phyloP scores from a whole-genome alignment of 306 rosid species.

The Cercis canadensis region DNA sequence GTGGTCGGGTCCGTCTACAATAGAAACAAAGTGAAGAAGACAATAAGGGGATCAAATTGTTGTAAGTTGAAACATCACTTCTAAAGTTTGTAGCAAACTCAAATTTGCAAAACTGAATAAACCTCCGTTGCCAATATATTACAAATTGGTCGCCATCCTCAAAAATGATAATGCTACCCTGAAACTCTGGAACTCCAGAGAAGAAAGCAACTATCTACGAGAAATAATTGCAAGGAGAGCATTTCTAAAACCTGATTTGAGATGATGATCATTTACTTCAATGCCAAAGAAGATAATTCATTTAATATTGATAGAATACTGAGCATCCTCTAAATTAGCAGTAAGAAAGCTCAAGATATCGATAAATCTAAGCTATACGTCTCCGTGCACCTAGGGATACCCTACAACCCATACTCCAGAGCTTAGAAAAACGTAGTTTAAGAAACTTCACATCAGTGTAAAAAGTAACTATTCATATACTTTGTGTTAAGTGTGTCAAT shows the following conservation, averaged over 20 bases:
- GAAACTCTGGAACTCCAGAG: conserved; percentile 14
- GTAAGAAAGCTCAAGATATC: conserved; percentile 7
- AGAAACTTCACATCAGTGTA: neutral
- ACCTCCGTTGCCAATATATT: neutral
- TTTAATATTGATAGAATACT: neutral
- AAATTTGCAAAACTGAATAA: conserved; percentile 6
- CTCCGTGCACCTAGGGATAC: conserved; percentile 7
- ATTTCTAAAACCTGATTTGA: neutral
- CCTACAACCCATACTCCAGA: conserved; percentile 21
- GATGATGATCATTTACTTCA: conserved; percentile 14
- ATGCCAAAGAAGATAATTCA: neutral
- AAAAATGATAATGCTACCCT: neutral
- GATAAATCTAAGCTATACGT: neutral
- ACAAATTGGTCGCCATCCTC: conserved; percentile 1
- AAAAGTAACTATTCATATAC: neutral
- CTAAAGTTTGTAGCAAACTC: conserved; percentile 21
- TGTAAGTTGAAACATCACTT: conserved; percentile 3
- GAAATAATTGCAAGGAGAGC: conserved; percentile 15
- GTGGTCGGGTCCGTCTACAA: conserved; percentile 73
- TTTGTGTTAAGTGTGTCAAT: neutral
- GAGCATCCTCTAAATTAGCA: conserved; percentile 10
- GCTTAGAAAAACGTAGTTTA: neutral
- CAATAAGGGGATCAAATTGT: neutral
- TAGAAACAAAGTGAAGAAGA: conserved; percentile 29
- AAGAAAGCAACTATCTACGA: conserved; percentile 2